Evolutionary conservation across 345 rosid species (phyloP), one percentile per base, ranked within the genome.

Genomic region (Trapa incisa): DNA sequence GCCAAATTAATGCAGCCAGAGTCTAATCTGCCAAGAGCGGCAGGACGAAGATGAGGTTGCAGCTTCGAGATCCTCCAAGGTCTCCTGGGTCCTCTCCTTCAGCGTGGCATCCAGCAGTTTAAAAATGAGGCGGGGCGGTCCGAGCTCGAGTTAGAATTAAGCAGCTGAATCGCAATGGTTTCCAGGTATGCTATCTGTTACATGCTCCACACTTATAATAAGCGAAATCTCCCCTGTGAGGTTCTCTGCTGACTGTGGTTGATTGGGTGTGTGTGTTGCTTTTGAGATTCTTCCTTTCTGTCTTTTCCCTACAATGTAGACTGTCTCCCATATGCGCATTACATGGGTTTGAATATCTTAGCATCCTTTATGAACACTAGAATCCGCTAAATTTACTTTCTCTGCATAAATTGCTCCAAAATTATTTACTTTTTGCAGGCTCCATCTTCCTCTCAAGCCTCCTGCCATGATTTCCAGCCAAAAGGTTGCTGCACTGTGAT

Each of bases 131-230:
- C 92, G n/a, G 77, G 95, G 69, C 77, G 89, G 22, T 91, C 88
- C 10, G 97, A 90, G 85, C 84, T 90, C 74, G 95, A 86, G 76
- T 87, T 87, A 36, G 96, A 84, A 41, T 94, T 17, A 94, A 94
- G 67, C 97, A 91, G 80, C 78, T 94, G 74, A 87, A 94, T 75
- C 97, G 95, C 66, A 91, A 82, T 45, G 99, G 99, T 71, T 86
- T 83, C 87, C 96, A 94, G 99, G 99, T 97, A 94, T 65, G 91
- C 61, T 41, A 70, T 67, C 33, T 53, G 68, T 72, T 65, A 7
- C 48, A 54, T 54, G 60, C 60, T 54, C 60, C 7, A 5, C 3
- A 7, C 8, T 42, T 42, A 4, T 13, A 45, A 22, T 8, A 22
- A n/a, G 22, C 22, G 4, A 2, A 4, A 54, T 6, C n/a, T 54